phyloP scores from a whole-genome alignment of 306 rosid species.

The Vigna reflexopilosa region DNA sequence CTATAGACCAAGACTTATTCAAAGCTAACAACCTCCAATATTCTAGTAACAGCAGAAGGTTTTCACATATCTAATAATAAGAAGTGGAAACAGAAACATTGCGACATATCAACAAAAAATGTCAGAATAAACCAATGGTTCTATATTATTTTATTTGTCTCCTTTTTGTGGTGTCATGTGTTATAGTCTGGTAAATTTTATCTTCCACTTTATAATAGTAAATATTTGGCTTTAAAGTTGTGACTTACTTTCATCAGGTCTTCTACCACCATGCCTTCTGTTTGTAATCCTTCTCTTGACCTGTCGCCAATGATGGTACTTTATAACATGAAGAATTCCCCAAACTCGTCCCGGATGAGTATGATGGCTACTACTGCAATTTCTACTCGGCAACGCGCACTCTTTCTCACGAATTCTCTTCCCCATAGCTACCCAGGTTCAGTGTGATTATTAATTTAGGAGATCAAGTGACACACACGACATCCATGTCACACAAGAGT shows the following conservation, averaged over 20 bases:
- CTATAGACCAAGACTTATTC: too few species aligned
- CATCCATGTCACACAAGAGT: constrained; percentile 27
- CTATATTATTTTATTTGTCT: background rate
- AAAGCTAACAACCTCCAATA: too few species aligned
- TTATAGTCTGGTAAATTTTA: background rate
- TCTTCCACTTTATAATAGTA: background rate
- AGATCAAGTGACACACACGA: constrained; percentile 27
- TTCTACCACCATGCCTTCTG: constrained; percentile 38
- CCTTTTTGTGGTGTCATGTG: background rate
- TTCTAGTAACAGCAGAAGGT: too few species aligned
- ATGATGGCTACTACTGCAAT: background rate
- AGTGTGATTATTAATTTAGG: background rate
- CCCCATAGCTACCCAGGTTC: constrained; percentile 52
- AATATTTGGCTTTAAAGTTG: background rate
- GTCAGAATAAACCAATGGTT: constrained; percentile 14
- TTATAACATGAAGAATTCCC: constrained; percentile 66
- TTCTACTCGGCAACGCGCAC: constrained; percentile 11
- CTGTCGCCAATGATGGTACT: constrained; percentile 71
- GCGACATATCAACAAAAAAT: background rate
- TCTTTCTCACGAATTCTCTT: constrained; percentile 44
- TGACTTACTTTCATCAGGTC: constrained; percentile 42
- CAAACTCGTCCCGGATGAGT: constrained; percentile 58
- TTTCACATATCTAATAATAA: background rate
- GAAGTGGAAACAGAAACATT: background rate
- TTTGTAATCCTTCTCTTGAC: constrained; percentile 59